A percentile compares a stretch with the other conserved stretches of the same genome.
Evolutionary conservation across 306 rosid species (phyloP).

Genomic region (Luffa acutangula): DNA sequence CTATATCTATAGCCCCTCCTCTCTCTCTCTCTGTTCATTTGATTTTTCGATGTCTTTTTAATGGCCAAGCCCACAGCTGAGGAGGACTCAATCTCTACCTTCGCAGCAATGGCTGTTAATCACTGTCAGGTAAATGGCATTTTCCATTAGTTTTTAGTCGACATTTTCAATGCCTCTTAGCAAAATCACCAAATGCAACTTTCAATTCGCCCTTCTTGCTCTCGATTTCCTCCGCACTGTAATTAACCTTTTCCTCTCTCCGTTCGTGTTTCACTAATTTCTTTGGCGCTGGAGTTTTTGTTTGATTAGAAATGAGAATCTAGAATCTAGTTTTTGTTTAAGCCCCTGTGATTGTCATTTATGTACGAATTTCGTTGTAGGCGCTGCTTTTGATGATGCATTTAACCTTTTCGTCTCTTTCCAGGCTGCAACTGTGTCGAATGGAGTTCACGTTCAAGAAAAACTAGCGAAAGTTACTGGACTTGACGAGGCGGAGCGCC

Average conservation of each 20-base stretch:
- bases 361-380: background rate
- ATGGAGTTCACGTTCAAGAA: constrained; percentile 3
- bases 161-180: background rate
- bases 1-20: constrained; percentile 10
- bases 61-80: background rate
- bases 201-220: background rate
- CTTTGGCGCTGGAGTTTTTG: background rate
- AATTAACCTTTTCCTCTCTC: background rate
- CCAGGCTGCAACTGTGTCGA: background rate
- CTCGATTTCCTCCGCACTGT: background rate
- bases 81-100: constrained; percentile 4
- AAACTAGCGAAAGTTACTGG: constrained; percentile 6
- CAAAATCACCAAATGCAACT: background rate
- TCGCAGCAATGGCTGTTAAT: background rate
- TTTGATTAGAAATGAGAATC: background rate
- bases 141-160: background rate
- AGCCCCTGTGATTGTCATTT: background rate
- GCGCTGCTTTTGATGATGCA: background rate
- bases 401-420: background rate
- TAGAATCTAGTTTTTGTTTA: background rate
- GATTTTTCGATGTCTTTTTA: background rate
- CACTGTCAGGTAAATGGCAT: background rate
- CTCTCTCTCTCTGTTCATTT: constrained; percentile 1
- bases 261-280: background rate
- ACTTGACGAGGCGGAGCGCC: constrained; percentile 25